These are phyloP conservation scores for Trichoderma afroharzianum DNA, from an alignment of 2,329 filamentous ascomycete genomes.

Conservation along the genomic window DNA sequence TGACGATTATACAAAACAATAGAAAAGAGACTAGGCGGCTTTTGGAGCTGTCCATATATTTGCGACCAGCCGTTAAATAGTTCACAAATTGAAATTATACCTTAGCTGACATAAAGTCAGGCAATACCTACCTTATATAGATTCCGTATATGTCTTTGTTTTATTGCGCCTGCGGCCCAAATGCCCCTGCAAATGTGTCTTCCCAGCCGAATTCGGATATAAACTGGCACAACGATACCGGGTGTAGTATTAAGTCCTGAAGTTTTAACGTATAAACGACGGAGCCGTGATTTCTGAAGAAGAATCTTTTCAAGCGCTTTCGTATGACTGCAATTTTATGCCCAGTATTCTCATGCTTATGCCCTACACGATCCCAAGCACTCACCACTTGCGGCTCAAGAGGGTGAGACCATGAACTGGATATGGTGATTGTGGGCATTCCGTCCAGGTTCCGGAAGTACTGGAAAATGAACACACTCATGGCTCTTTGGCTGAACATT, in stretches of 20 bases:
- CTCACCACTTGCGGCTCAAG: background rate
- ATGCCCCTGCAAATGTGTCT: background rate
- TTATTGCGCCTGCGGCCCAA: background rate
- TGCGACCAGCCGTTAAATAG: background rate
- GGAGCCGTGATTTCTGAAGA: background rate
- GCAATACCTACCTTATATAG: background rate
- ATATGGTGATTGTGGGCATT: background rate
- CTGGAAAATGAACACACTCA: background rate
- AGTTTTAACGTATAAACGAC: background rate
- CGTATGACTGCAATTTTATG: background rate
- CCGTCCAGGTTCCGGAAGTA: background rate
- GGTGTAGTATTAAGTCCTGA: background rate
- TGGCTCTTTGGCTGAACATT: background rate
- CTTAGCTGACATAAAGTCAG: background rate
- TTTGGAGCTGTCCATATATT: background rate
- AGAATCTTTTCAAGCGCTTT: background rate
- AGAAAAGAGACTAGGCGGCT: background rate
- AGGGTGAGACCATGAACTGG: background rate
- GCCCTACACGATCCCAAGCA: background rate
- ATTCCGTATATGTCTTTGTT: background rate
- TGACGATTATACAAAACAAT: too few species aligned
- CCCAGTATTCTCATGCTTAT: background rate
- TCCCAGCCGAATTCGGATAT: background rate
- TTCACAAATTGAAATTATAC: background rate
- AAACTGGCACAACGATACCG: background rate